Conservation (phyloP, 1,284 basidiomycete genomes). For the Vanrija sp. region DNA sequence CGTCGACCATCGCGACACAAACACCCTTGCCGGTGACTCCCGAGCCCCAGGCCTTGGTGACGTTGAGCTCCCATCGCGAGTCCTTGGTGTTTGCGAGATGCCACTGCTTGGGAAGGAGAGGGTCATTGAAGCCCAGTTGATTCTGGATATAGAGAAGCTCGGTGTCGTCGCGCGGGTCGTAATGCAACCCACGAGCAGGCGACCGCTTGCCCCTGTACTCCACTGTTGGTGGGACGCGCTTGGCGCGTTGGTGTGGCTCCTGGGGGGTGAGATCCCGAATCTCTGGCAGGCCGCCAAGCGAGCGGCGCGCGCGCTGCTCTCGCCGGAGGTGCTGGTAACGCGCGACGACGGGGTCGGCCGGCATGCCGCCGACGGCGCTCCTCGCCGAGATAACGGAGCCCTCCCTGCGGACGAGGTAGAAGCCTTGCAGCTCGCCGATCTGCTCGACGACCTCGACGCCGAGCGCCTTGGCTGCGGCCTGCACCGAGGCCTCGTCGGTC, state of each 20-base stretch:
- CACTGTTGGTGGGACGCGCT: slow-evolving; percentile 7
- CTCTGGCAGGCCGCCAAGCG: slow-evolving; percentile 57
- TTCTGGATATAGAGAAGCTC: slow-evolving; percentile 50
- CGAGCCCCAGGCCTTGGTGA: slow-evolving; percentile 59
- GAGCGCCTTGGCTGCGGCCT: slow-evolving; percentile 57
- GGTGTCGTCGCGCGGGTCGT: slow-evolving; percentile 50
- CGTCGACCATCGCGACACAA: slow-evolving; percentile 87
- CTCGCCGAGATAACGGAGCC: not conserved
- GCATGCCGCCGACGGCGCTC: slow-evolving; percentile 45
- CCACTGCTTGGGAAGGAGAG: slow-evolving; percentile 86
- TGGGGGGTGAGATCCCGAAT: slow-evolving; percentile 6
- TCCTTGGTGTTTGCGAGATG: slow-evolving; percentile 57
- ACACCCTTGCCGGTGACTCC: slow-evolving; percentile 83
- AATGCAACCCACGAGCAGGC: not conserved
- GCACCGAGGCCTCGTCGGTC: slow-evolving; percentile 54
- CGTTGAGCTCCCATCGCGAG: slow-evolving; percentile 53
- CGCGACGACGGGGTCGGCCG: slow-evolving; percentile 51
- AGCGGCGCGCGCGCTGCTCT: slow-evolving; percentile 52
- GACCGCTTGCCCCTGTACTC: not conserved
- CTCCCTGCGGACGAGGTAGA: slow-evolving; percentile 74
- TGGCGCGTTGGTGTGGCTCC: slow-evolving; percentile 10
- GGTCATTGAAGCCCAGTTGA: slow-evolving; percentile 71
- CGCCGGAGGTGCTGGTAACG: slow-evolving; percentile 48
- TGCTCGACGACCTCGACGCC: slow-evolving; percentile 83
- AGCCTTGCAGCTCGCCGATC: slow-evolving; percentile 74